These are phyloP conservation scores for Pseudomonodictys pantanalensis DNA, from an alignment of 495 filamentous ascomycete species.

Conservation along the genomic window DNA sequence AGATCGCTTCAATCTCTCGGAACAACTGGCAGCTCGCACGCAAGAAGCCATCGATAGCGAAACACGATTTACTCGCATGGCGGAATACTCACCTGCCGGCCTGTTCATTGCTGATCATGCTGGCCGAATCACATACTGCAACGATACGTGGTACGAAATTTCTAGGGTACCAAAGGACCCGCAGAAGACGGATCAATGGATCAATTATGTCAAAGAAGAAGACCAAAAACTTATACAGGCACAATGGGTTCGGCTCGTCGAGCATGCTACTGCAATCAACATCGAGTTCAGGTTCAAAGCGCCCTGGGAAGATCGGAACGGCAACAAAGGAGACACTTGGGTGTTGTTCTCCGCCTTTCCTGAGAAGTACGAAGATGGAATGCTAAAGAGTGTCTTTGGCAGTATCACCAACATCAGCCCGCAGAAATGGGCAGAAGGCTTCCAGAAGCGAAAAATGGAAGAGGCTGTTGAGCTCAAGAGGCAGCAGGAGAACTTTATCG, in stretches of 20 bases:
- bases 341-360: conserved; percentile 69
- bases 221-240: conserved; percentile 53
- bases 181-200: conserved; percentile 56
- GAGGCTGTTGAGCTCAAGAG: conserved; percentile 47
- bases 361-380: conserved; percentile 55
- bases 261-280: conserved; percentile 55
- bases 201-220: conserved; percentile 61
- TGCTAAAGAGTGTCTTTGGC: conserved; percentile 66
- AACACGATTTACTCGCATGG: conserved; percentile 70
- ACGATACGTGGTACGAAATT: conserved; percentile 69
- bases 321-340: conserved; percentile 63
- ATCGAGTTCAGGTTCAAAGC: conserved; percentile 68
- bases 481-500: conserved; percentile 72
- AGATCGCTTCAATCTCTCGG: conserved; percentile 63
- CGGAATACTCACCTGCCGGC: conserved; percentile 68
- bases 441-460: conserved; percentile 55
- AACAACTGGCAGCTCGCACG: conserved; percentile 63
- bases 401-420: conserved; percentile 48
- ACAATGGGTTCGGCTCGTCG: conserved; percentile 58
- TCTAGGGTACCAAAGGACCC: conserved; percentile 47
- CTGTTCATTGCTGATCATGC: conserved; percentile 66
- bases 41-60: conserved; percentile 68
- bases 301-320: conserved; percentile 56
- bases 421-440: conserved; percentile 55
- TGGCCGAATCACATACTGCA: conserved; percentile 65